phyloP scores from a whole-genome alignment of 495 filamentous ascomycete genomes.

The Xeromyces bisporus region DNA sequence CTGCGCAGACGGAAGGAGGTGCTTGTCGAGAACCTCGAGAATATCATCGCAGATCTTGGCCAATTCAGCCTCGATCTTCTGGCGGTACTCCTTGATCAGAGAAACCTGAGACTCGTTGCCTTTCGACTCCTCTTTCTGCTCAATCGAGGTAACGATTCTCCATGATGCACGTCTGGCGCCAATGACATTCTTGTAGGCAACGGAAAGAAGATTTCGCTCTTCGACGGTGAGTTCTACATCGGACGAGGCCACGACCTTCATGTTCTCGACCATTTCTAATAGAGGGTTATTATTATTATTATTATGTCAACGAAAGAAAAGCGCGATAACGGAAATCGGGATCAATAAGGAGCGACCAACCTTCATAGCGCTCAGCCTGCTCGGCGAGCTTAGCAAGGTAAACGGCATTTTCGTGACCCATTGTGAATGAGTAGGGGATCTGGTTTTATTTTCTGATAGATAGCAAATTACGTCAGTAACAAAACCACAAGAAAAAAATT shows the following conservation, averaged over 20 bases:
- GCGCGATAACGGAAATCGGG: background rate
- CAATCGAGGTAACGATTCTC: conserved; percentile 99
- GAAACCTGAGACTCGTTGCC: conserved; percentile 85
- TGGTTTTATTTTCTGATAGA: conserved; percentile 11
- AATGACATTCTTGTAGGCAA: conserved; percentile 99
- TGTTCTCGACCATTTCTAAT: conserved; percentile 99
- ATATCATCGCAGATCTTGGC: conserved; percentile 99
- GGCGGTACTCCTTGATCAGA: conserved; percentile 97
- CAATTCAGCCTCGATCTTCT: conserved; percentile 97
- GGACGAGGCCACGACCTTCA: conserved; percentile 95
- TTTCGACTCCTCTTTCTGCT: conserved; percentile 99
- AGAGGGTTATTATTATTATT: background rate
- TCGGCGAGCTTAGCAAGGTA: conserved; percentile 99
- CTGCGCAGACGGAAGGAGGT: conserved; percentile 92
- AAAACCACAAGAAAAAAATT: background rate
- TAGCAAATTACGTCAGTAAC: conserved; percentile 1
- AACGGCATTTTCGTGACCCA: conserved; percentile 98
- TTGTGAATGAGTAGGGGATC: conserved; percentile 53
- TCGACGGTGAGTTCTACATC: conserved; percentile 95
- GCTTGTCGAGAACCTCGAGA: conserved; percentile 86
- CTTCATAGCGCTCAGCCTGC: conserved; percentile 99
- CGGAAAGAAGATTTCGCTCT: conserved; percentile 96
- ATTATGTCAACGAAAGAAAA: conserved; percentile 9
- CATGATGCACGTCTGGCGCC: conserved; percentile 96
- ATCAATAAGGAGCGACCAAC: conserved; percentile 40